These are phyloP conservation scores for Xylaria sp. DNA, from an alignment of 2,329 filamentous ascomycete genomes.

Conservation along the genomic window DNA sequence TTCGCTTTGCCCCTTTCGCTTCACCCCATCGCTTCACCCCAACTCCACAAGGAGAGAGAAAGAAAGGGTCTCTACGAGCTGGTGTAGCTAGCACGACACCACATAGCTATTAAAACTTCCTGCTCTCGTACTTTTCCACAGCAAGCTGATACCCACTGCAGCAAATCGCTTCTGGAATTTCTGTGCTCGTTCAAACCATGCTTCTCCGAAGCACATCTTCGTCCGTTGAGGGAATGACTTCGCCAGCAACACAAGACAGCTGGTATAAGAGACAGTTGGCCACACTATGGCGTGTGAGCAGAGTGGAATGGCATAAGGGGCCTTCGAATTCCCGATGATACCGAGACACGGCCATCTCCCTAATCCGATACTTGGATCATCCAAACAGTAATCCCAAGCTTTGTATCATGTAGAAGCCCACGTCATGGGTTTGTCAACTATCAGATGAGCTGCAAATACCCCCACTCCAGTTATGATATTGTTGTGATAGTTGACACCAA, in stretches of 20 bases:
- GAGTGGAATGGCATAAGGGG: background rate
- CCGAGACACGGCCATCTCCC: background rate
- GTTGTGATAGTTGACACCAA: background rate
- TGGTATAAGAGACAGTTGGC: background rate
- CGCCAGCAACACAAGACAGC: background rate
- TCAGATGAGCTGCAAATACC: constrained; percentile 2
- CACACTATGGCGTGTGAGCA: constrained; percentile 22
- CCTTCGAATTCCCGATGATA: background rate
- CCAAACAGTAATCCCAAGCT: constrained; percentile 5
- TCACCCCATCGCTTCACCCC: no score
- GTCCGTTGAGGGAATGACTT: background rate
- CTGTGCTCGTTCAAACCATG: constrained; percentile 1
- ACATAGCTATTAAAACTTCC: background rate
- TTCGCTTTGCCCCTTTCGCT: no score
- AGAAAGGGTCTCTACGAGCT: background rate
- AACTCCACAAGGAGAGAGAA: no score
- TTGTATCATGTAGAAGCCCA: constrained; percentile 9
- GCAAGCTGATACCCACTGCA: background rate
- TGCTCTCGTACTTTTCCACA: background rate
- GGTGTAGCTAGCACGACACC: background rate
- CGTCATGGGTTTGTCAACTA: constrained; percentile 1
- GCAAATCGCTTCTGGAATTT: background rate
- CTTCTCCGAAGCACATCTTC: background rate
- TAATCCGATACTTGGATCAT: background rate
- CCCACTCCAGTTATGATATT: constrained; percentile 1